Evolutionary conservation across 2,329 filamentous ascomycete species (phyloP), one percentile per base, ranked within the genome.

Genomic region (Fusarium sp.): DNA sequence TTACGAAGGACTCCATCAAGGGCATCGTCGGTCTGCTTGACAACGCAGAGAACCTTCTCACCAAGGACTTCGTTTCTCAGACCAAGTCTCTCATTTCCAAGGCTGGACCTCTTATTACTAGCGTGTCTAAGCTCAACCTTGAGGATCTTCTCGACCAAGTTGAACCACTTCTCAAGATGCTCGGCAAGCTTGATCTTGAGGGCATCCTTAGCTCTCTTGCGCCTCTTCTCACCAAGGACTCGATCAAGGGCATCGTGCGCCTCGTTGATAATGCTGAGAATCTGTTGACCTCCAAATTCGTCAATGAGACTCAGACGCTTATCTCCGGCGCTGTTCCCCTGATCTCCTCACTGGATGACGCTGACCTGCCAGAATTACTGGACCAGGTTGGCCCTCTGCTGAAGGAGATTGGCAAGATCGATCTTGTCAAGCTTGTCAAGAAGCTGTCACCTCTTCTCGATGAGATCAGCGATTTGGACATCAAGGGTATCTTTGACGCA

Each of bases 1-100:
- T 82, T 3, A 81, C 79, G 1, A 75, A 74, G 38, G 75, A 81
- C 4, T 78, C 77, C 0, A 72, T 81, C 37, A 74, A 79, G 3
- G 77, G 79, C 10, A 69, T 82, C n/a, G 70, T 83, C 12, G 79
- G 78, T 14, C 65, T 83, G 1, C 75, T 83, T 9, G 75, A 79
- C 12, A 78, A 83, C 39, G 78, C 81, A 1, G 73, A 79, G 55
- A 44, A 69, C 7, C 75, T 81, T 2, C 64, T 81, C 3, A 78
- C 76, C 2, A 66, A 64, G n/a, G 70, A 76, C n/a, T 77, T 77
- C 23, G 78, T 80, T 1, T 68, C 71, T 0, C 71, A 78, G 23
- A 76, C 75, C 5, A 75, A 78, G 59, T 64, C 61, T 8, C 72
- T 80, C 8, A 76, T 80, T 38, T 72, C 72, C 1, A 71, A 72